These are phyloP conservation scores for Aspergillus bombycis DNA, from an alignment of 2,329 filamentous ascomycete genomes.

Conservation along the genomic window DNA sequence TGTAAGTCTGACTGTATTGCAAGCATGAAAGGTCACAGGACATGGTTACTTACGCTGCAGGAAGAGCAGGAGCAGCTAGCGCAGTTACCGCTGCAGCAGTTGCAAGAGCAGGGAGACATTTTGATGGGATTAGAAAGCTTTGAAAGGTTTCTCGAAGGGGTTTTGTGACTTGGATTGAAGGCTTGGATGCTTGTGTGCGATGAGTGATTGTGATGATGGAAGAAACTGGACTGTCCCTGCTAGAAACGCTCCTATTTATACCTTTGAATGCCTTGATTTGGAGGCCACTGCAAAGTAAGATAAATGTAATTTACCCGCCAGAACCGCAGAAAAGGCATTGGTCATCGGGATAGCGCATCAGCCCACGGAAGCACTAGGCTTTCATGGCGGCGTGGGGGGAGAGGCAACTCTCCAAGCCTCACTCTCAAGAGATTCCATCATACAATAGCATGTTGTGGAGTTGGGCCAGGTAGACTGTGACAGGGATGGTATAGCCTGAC, in stretches of 20 bases:
- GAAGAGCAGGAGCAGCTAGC: constrained; percentile 14
- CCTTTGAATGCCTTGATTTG: background rate
- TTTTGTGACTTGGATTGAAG: background rate
- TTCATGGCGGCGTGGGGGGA: constrained; percentile 3
- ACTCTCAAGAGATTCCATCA: background rate
- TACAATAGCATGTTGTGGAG: background rate
- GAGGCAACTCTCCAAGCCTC: background rate
- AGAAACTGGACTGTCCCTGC: background rate
- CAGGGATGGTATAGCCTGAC: background rate
- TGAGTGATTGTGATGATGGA: constrained; percentile 1
- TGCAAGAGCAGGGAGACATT: constrained; percentile 18
- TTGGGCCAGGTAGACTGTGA: background rate
- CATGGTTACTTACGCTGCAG: constrained; percentile 10
- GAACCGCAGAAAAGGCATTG: background rate
- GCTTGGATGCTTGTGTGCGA: constrained; percentile 1
- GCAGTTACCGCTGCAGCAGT: constrained; percentile 17
- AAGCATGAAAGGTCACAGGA: background rate
- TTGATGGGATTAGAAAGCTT: constrained; percentile 1
- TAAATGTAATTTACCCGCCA: background rate
- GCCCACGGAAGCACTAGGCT: background rate
- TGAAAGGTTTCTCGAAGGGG: background rate
- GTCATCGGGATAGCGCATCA: background rate
- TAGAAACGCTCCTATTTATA: background rate
- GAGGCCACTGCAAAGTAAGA: background rate
- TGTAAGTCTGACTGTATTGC: background rate